Percentiles rank a stretch among this genome's conserved stretches.
phyloP scores from a whole-genome alignment of 2,329 filamentous ascomycete genomes.

The Cryphonectria carpinicola region DNA sequence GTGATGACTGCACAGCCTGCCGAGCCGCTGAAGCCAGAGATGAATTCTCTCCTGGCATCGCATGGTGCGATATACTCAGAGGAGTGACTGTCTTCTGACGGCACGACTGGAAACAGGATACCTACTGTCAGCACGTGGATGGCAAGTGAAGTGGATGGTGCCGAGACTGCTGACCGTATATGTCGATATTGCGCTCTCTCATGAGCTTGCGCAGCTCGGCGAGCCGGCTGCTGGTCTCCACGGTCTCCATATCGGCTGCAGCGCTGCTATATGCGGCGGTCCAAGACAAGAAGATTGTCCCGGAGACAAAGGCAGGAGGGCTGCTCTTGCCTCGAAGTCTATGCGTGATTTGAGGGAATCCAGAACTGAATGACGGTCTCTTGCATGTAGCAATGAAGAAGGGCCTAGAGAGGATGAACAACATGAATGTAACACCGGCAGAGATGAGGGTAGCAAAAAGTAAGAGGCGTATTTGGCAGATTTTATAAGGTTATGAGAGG shows the following conservation, averaged over 20 bases:
- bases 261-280: conserved; percentile 14
- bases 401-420: conserved; percentile 17
- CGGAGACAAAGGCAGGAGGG: background rate
- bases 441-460: background rate
- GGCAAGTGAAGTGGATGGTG: conserved; percentile 28
- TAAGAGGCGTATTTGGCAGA: background rate
- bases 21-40: conserved; percentile 93
- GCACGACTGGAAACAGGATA: conserved; percentile 68
- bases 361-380: conserved; percentile 6
- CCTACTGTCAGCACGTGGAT: conserved; percentile 40
- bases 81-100: conserved; percentile 95
- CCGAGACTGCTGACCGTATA: conserved; percentile 73
- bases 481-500: background rate
- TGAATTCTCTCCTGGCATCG: conserved; percentile 87
- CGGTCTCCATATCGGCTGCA: conserved; percentile 66
- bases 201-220: conserved; percentile 80
- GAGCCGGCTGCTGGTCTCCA: conserved; percentile 79
- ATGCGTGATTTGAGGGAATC: conserved; percentile 4
- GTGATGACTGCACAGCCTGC: conserved; percentile 92
- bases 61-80: conserved; percentile 98
- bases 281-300: conserved; percentile 9
- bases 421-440: conserved; percentile 20
- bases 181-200: conserved; percentile 82
- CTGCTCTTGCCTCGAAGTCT: conserved; percentile 12
- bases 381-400: conserved; percentile 15